Evolutionary conservation across 2,329 filamentous ascomycete species (phyloP).

Genomic region (Dactylellina leptospora): DNA sequence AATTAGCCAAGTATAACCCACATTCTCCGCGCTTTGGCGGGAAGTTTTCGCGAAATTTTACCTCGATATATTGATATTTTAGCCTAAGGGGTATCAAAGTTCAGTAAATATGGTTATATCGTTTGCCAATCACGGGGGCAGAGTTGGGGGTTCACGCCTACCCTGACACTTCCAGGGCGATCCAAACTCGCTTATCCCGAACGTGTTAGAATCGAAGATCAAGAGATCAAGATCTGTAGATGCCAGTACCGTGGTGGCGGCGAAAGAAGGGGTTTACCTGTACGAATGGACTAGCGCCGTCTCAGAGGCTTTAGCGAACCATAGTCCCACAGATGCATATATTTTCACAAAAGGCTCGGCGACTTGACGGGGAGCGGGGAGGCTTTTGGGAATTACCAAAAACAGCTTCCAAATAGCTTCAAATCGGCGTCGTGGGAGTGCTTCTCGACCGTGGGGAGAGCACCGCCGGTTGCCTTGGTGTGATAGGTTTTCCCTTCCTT

Average conservation of each 20-base stretch:
- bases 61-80: constrained; percentile 83
- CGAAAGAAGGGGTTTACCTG: constrained; percentile 26
- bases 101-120: background rate
- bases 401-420: constrained; percentile 83
- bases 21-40: constrained; percentile 16
- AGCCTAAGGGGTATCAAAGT: constrained; percentile 59
- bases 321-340: background rate
- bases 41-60: constrained; percentile 21
- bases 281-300: constrained; percentile 38
- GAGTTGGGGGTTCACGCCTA: constrained; percentile 55
- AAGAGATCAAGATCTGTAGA: constrained; percentile 30
- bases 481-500: constrained; percentile 71
- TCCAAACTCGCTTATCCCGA: constrained; percentile 76
- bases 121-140: constrained; percentile 20
- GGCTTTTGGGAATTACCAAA: constrained; percentile 73
- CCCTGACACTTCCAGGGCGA: constrained; percentile 79
- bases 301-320: constrained; percentile 19
- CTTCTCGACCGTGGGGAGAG: constrained; percentile 73
- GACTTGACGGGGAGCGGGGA: background rate
- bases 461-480: constrained; percentile 76
- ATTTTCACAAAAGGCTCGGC: background rate
- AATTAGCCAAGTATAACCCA: constrained; percentile 18
- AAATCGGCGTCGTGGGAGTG: constrained; percentile 75
- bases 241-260: constrained; percentile 12
- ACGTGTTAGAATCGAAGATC: constrained; percentile 24